Conservation (phyloP, 257 asterid species). For the Echites panduratus region DNA sequence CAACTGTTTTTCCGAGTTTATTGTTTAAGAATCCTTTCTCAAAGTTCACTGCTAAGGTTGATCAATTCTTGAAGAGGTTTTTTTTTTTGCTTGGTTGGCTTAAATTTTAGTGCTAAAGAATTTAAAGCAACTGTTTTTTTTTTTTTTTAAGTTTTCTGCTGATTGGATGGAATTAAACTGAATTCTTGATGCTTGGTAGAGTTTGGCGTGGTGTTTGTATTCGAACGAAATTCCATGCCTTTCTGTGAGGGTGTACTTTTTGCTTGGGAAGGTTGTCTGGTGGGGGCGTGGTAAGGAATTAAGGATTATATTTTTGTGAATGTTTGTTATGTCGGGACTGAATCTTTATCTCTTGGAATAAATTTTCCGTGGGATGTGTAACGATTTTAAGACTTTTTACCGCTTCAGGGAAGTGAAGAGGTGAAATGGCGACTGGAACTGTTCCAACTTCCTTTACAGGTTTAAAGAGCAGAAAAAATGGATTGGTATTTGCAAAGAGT, state of each 20-base stretch:
- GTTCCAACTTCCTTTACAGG: constrained; percentile 78
- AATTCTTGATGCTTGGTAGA: not conserved
- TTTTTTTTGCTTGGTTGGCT: not conserved
- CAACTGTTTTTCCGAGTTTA: not conserved
- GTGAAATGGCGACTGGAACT: constrained; percentile 81
- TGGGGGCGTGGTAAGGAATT: not conserved
- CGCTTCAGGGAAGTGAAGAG: constrained; percentile 16
- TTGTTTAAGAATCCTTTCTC: not conserved
- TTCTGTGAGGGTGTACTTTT: not conserved
- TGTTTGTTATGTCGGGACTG: not conserved
- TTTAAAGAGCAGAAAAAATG: constrained; percentile 55
- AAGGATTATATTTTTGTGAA: constrained; percentile 1
- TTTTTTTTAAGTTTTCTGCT: not conserved
- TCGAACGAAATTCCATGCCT: not conserved
- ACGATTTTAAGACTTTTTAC: not conserved
- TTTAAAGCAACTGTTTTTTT: not conserved
- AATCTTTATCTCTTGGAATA: not conserved
- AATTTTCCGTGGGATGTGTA: not conserved
- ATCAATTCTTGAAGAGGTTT: not conserved
- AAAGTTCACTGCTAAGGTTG: not conserved
- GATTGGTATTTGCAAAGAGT: constrained; percentile 55
- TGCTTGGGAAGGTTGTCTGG: not conserved
- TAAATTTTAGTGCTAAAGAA: not conserved
- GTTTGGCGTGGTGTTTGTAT: not conserved
- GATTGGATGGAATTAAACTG: not conserved